Evolutionary conservation across 441 rosid genomes (phyloP), one percentile per base, ranked within the genome.

Genomic region (Macaranga tanarius): DNA sequence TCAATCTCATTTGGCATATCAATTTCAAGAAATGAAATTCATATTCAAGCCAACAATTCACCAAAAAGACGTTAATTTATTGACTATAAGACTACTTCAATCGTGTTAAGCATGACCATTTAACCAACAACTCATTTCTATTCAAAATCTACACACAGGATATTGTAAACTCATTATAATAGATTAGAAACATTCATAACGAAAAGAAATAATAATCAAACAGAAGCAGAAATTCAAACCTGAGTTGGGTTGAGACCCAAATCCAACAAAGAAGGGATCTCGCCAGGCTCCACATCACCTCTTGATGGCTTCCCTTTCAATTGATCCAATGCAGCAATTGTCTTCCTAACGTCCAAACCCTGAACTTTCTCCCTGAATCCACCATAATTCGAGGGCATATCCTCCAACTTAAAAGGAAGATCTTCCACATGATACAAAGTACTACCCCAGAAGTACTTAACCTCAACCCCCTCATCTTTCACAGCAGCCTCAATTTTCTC

Each of bases 401-500:
- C 97, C 70, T 91, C 90, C 81, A 88, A 77, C 76, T 86, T 86
- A 74, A 93, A 95, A 0, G 98, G 98, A 78, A 95, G 87, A 84
- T 95, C 99, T 76, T 95, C 98, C 61, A 87, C 73, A 74, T 95
- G 99, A 67, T 90, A 88, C 82, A 95, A 66, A 52, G 99, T 93
- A 75, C 97, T 88, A 42, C 99, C 99, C 99, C 99, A 95, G 54
- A 85, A 90, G 84, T 87, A 89, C 76, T 91, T 93, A 9, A 95
- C 84, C 62, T 95, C 95, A 56, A 91, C 77, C 4, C 95, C 97
- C 73, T 93, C 98, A 44, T 92, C 99, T 78, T 93, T 91, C 95
- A 93, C 83, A 0, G 90, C 95, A 0, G 76, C 74, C 71, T 90
- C 97, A 72, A 96, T 90, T 87, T 82, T 87, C 75, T 82, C 93